Conservation (phyloP, 805 yeast species). For the Kazachstania taianensis region DNA sequence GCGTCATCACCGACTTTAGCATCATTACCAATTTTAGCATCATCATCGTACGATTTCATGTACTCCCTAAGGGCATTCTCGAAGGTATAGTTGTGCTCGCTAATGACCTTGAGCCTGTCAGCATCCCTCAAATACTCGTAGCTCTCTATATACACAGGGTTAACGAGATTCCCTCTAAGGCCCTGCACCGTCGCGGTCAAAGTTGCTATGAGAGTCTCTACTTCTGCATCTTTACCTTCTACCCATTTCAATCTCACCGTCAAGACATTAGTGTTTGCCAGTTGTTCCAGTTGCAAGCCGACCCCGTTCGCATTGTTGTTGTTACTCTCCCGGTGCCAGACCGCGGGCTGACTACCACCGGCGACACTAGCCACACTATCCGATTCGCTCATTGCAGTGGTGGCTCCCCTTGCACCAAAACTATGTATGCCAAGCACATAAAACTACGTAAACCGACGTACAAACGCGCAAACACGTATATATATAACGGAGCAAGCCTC, state of each 20-base stretch:
- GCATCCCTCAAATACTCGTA: conserved; percentile 23
- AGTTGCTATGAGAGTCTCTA: not conserved
- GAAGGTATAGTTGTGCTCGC: conserved; percentile 16
- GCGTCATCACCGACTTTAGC: conserved; percentile 1
- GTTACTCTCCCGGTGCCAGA: no score
- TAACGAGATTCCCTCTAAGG: conserved; percentile 15
- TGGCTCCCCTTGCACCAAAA: not conserved
- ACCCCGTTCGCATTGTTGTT: not conserved
- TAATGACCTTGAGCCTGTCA: conserved; percentile 14
- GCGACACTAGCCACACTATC: not conserved
- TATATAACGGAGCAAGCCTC: no score
- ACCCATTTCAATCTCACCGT: conserved; percentile 21
- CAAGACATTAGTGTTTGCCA: conserved; percentile 22
- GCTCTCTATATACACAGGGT: conserved; percentile 19
- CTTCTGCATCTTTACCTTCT: not conserved
- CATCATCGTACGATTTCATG: no score
- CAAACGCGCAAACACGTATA: no score
- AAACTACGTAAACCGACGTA: no score
- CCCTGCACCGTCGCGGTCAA: conserved; percentile 1
- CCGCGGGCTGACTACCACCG: not conserved
- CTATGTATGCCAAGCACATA: no score
- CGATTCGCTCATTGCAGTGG: not conserved
- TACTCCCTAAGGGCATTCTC: conserved; percentile 19
- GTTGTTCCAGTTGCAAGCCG: conserved; percentile 17
- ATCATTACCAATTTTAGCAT: conserved; percentile 9